phyloP scores from a whole-genome alignment of 1,284 basidiomycete species.

The Crocinoboletus sp. region DNA sequence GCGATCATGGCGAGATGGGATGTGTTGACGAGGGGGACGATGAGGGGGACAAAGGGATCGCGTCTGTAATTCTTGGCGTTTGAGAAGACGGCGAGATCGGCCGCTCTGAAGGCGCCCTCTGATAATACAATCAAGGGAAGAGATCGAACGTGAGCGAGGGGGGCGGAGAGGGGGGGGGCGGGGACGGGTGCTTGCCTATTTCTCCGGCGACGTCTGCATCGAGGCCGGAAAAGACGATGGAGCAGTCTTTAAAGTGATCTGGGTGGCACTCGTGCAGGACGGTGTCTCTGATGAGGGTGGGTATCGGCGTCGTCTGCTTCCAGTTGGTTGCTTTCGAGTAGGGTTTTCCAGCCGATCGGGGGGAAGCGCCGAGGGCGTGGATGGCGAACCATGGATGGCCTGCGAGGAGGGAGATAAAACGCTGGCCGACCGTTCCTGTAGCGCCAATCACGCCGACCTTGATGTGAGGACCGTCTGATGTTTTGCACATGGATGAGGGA shows the following conservation, averaged over 20 bases:
- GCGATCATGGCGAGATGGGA: slow-evolving; percentile 82
- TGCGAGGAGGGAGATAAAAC: slow-evolving; percentile 89
- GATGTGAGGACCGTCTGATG: slow-evolving; percentile 35
- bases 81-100: slow-evolving; percentile 93
- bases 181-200: slow-evolving; percentile 64
- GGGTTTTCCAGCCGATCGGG: slow-evolving; percentile 82
- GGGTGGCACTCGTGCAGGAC: slow-evolving; percentile 79
- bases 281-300: slow-evolving; percentile 61
- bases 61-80: slow-evolving; percentile 98
- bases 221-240: slow-evolving; percentile 91
- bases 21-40: slow-evolving; percentile 96
- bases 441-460: slow-evolving; percentile 95
- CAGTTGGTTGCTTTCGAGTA: slow-evolving; percentile 82
- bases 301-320: slow-evolving; percentile 88
- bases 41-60: slow-evolving; percentile 93
- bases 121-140: slow-evolving; percentile 6
- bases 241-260: slow-evolving; percentile 77
- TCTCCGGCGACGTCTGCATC: slow-evolving; percentile 95
- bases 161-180: not conserved
- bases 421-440: slow-evolving; percentile 94
- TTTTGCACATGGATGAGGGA: slow-evolving; percentile 17
- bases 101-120: slow-evolving; percentile 87
- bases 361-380: slow-evolving; percentile 86
- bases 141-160: not conserved
- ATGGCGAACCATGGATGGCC: slow-evolving; percentile 91